Conservation (phyloP, 257 asterid species). For the Plantago ovata region DNA sequence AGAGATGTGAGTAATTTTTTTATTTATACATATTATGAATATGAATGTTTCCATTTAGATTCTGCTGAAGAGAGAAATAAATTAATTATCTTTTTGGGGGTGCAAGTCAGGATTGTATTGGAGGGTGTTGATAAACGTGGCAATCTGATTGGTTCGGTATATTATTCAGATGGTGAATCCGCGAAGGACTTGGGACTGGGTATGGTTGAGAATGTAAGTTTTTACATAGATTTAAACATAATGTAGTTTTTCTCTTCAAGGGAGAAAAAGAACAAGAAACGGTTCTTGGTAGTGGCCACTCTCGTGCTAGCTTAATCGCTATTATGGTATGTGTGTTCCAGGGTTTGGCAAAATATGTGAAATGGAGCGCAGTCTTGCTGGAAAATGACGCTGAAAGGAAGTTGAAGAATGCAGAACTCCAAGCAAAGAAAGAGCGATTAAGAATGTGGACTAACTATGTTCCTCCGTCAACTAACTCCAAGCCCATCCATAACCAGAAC, state of each 20-base stretch:
- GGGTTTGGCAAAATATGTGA: slow-evolving; percentile 68
- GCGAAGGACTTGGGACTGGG: slow-evolving; percentile 87
- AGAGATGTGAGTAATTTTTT: slow-evolving; percentile 69
- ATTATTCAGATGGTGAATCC: slow-evolving; percentile 85
- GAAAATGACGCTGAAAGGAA: slow-evolving; percentile 71
- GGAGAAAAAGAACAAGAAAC: too few relatives aligned
- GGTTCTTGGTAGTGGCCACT: too few relatives aligned
- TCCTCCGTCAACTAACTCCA: slow-evolving; percentile 82
- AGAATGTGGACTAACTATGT: slow-evolving; percentile 85
- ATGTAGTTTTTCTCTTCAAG: too few relatives aligned
- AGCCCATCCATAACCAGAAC: slow-evolving; percentile 95
- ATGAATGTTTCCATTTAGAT: too few relatives aligned
- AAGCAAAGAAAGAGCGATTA: slow-evolving; percentile 73
- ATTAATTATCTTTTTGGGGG: slow-evolving; percentile 17
- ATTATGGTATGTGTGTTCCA: too few relatives aligned
- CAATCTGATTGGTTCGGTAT: slow-evolving; percentile 82
- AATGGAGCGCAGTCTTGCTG: slow-evolving; percentile 83
- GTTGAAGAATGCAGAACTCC: slow-evolving; percentile 84
- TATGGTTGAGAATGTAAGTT: too few relatives aligned
- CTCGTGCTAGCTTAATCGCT: too few relatives aligned
- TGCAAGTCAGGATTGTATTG: slow-evolving; percentile 87
- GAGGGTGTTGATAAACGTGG: slow-evolving; percentile 90
- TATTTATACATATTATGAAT: too few relatives aligned
- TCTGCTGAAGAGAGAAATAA: too few relatives aligned
- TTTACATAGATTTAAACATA: too few relatives aligned